These are phyloP conservation scores for Citrus trifoliata DNA, from an alignment of 345 rosid genomes.

Conservation along the genomic window DNA sequence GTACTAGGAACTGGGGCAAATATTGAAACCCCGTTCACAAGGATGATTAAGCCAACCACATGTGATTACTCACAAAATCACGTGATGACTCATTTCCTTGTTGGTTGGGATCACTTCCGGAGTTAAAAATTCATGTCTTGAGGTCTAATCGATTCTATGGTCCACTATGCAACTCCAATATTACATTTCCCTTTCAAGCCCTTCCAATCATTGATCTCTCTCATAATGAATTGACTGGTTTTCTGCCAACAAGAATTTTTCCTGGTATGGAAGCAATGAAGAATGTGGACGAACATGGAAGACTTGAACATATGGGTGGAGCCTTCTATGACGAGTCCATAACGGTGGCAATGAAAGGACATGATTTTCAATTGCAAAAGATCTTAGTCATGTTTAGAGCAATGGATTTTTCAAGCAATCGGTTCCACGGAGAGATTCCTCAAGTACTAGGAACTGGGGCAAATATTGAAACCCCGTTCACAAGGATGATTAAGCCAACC, in stretches of 20 bases:
- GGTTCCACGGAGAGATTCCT: not conserved
- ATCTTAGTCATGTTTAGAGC: not conserved
- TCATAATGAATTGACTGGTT: not conserved
- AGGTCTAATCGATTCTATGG: conserved; percentile 10
- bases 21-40: no score
- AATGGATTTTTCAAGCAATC: not conserved
- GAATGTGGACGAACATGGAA: not conserved
- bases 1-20: no score
- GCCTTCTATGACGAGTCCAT: not conserved
- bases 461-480: no score
- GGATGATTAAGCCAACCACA: no score
- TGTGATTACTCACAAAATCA: no score
- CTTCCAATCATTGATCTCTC: not conserved
- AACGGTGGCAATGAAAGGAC: not conserved
- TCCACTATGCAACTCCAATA: not conserved
- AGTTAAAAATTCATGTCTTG: no score
- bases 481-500: no score
- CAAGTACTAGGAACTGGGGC: not conserved
- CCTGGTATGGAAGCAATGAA: not conserved
- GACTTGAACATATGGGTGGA: not conserved
- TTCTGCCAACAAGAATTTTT: not conserved
- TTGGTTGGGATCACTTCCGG: no score
- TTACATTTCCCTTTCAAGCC: not conserved
- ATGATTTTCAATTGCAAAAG: not conserved
- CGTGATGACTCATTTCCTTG: no score